Conservation (phyloP, 345 rosid species). For the Hypericum perforatum region DNA sequence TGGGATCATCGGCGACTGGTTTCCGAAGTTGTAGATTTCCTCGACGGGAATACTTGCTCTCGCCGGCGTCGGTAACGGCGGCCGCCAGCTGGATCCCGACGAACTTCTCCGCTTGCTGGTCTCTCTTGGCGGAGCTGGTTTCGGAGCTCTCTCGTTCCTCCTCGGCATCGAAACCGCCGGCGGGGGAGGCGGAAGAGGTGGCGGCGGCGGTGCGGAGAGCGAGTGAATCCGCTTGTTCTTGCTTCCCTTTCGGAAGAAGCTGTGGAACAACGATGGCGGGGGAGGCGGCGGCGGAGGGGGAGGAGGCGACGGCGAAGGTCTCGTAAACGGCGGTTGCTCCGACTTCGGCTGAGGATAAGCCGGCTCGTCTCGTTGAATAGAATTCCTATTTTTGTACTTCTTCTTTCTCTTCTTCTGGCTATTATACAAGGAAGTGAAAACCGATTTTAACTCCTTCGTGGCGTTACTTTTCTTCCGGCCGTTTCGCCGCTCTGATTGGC, state of each 20-base stretch:
- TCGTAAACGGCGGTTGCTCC: slow-evolving; percentile 13
- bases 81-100: slow-evolving; percentile 26
- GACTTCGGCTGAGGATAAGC: slow-evolving; percentile 13
- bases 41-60: slow-evolving; percentile 22
- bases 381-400: slow-evolving; percentile 38
- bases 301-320: slow-evolving; percentile 51
- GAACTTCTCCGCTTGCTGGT: slow-evolving; percentile 12
- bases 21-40: slow-evolving; percentile 27
- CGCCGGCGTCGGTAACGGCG: slow-evolving; percentile 56
- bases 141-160: not conserved
- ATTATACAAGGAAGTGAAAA: slow-evolving; percentile 41
- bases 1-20: slow-evolving; percentile 38
- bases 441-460: slow-evolving; percentile 67
- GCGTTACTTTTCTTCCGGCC: slow-evolving; percentile 60
- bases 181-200: slow-evolving; percentile 18
- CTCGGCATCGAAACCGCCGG: slow-evolving; percentile 6
- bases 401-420: slow-evolving; percentile 47
- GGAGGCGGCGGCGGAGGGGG: slow-evolving; percentile 59
- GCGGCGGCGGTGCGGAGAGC: slow-evolving; percentile 36
- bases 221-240: slow-evolving; percentile 56
- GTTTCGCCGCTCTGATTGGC: slow-evolving; percentile 19
- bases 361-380: slow-evolving; percentile 2
- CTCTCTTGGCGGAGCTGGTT: slow-evolving; percentile 19
- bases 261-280: slow-evolving; percentile 50
- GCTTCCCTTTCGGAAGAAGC: slow-evolving; percentile 45